Conservation (phyloP, 345 rosid species). For the Syzygium aqueum region DNA sequence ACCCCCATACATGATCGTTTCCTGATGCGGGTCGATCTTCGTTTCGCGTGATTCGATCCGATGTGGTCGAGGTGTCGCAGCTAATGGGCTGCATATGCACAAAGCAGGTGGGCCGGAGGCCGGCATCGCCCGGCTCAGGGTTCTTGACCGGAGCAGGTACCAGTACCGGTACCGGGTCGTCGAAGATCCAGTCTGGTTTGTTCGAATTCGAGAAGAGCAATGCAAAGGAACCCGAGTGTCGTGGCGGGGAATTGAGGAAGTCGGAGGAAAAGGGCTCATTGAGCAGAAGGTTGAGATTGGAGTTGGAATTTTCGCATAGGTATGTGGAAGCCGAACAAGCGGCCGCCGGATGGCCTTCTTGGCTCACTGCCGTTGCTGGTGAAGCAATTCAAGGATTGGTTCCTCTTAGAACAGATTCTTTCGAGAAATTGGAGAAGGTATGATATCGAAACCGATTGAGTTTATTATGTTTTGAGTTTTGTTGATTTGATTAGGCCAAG, state of each 20-base stretch:
- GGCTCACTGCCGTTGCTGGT: conserved; percentile 9
- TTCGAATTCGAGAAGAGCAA: neutral
- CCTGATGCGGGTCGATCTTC: neutral
- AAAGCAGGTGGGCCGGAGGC: neutral
- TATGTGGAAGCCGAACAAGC: conserved; percentile 5
- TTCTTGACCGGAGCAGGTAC: neutral
- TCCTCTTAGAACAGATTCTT: conserved; percentile 10
- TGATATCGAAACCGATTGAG: neutral
- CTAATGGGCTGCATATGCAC: conserved; percentile 11
- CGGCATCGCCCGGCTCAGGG: neutral
- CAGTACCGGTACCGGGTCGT: neutral
- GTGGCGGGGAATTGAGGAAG: conserved; percentile 2
- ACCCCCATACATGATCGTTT: neutral
- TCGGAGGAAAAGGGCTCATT: neutral
- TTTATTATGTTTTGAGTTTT: neutral
- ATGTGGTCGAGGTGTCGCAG: neutral
- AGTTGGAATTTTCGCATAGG: neutral
- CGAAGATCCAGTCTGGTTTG: neutral
- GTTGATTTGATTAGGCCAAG: neutral
- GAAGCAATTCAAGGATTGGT: conserved; percentile 18
- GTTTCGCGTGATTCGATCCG: neutral
- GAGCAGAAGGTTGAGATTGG: neutral
- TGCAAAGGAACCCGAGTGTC: neutral
- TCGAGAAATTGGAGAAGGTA: conserved; percentile 18
- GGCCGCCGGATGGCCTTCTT: conserved; percentile 17